A percentile compares a stretch with the other conserved stretches of the same genome.
These are phyloP conservation scores for Ceratorhiza oryzae-sativae DNA, from an alignment of 1,284 basidiomycete genomes.

Conservation along the genomic window DNA sequence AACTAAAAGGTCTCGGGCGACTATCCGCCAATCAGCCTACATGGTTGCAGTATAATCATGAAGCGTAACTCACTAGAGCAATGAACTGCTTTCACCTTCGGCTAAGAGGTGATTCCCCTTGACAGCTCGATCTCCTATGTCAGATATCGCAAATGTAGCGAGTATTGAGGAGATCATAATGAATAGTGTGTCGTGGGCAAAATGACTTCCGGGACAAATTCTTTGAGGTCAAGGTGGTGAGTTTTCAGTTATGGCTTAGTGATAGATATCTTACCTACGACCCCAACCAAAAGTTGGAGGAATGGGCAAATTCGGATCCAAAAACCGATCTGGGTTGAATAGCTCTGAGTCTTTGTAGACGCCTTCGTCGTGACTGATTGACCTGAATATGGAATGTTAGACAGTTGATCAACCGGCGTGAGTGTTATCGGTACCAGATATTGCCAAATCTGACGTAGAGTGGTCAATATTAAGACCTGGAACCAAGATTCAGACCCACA, in stretches of 20 bases:
- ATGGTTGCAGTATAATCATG: background rate
- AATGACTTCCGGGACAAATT: slow-evolving; percentile 22
- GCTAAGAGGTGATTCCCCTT: slow-evolving; percentile 2
- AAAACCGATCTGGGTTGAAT: slow-evolving; percentile 58
- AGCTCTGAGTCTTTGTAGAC: slow-evolving; percentile 55
- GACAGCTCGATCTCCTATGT: slow-evolving; percentile 46
- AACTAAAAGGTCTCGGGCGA: background rate
- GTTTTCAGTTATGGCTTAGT: slow-evolving; percentile 8
- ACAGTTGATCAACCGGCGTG: background rate
- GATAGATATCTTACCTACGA: slow-evolving; percentile 8
- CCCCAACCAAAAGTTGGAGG: slow-evolving; percentile 12
- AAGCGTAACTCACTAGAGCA: slow-evolving; percentile 8
- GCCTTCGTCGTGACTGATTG: slow-evolving; percentile 55
- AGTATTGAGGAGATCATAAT: slow-evolving; percentile 55
- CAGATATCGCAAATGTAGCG: slow-evolving; percentile 50
- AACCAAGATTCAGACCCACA: slow-evolving; percentile 4
- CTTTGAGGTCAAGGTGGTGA: background rate
- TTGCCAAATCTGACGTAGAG: slow-evolving; percentile 52
- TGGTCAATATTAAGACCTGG: slow-evolving; percentile 43
- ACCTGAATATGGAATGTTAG: slow-evolving; percentile 53
- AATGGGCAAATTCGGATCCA: slow-evolving; percentile 40
- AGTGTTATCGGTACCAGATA: slow-evolving; percentile 52
- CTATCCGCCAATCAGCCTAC: background rate
- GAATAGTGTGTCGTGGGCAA: slow-evolving; percentile 45
- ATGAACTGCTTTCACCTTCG: slow-evolving; percentile 47